Base-by-base conservation (phyloP, 306 rosid species). In the Dalbergia oliveri region DNA sequence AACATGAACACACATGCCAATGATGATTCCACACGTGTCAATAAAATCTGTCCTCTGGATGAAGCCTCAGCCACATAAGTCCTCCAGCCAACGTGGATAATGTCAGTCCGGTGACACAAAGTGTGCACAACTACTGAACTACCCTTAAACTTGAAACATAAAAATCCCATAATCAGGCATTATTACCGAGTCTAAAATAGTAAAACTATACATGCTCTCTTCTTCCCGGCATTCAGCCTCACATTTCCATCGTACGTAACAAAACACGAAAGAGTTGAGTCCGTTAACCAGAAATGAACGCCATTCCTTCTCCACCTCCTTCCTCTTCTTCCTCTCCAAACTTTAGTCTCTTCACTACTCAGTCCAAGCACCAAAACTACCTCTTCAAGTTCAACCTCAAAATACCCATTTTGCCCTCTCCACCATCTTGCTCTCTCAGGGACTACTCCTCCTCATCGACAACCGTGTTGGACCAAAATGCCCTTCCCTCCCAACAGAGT, bases 211-310 rank as follows among this genome's bases (percentile, higher is more conserved):
- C 5, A 1, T 4, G 0, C 7, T 3, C 4, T 47, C 78, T 77
- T 86, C 90, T 53, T 83, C 89, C 66, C 83, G 79, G 0, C 86
- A 45, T 60, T 81, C 86, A 44, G 69, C 88, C 89, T 75, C 86
- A 70, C 88, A 49, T 43, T 85, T 64, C 66, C 77, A 26, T 23
- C 53, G 83, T 14, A 79, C 54, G 83, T 56, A 37, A 37, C 1
- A 51, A 71, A 72, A 58, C 59, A 54, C 34, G 41, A 50, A 51
- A 72, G 85, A 71, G 86, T 84, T 84, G 51, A 86, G 79, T 81
- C 89, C 72, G 86, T 84, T 78, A 75, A 69, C 84, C 47, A 71
- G 75, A 82, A 69, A 94, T 94, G 97, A 88, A 86, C 34, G 44
- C 80, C 10, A 62, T 86, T 16, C 69, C 87, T 79, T 76, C 79